A percentile compares a stretch with the other conserved stretches of the same genome.
Evolutionary conservation across 2,329 filamentous ascomycete genomes (phyloP).

Genomic region (Sporothrix pallida): DNA sequence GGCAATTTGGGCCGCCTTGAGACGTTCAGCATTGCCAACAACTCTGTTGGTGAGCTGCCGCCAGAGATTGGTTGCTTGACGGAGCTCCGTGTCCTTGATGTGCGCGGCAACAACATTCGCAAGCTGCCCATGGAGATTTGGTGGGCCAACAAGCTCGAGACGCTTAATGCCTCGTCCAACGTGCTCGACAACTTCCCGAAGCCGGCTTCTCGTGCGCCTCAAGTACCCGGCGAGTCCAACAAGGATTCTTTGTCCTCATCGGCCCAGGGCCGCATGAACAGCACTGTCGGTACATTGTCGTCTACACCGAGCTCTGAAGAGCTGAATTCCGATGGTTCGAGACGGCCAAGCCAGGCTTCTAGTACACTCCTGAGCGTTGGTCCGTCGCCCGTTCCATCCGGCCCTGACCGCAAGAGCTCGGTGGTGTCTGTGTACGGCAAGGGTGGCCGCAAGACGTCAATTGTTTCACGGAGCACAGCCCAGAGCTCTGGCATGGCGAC

Average conservation of each 20-base stretch:
- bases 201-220: slow-evolving; percentile 72
- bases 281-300: slow-evolving; percentile 52
- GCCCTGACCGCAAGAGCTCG: slow-evolving; percentile 76
- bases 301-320: slow-evolving; percentile 79
- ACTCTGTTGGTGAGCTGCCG: slow-evolving; percentile 82
- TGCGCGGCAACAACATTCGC: slow-evolving; percentile 91
- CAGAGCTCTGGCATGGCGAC: slow-evolving; percentile 57
- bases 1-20: slow-evolving; percentile 83
- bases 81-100: slow-evolving; percentile 83
- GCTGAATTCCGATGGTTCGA: slow-evolving; percentile 60
- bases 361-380: slow-evolving; percentile 76
- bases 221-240: slow-evolving; percentile 56
- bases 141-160: slow-evolving; percentile 90
- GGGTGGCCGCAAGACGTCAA: slow-evolving; percentile 82
- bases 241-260: slow-evolving; percentile 46
- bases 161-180: slow-evolving; percentile 93
- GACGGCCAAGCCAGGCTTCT: slow-evolving; percentile 85
- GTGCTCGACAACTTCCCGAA: slow-evolving; percentile 91
- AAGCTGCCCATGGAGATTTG: slow-evolving; percentile 92
- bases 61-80: slow-evolving; percentile 84
- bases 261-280: slow-evolving; percentile 50
- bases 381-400: slow-evolving; percentile 68
- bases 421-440: slow-evolving; percentile 80
- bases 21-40: slow-evolving; percentile 92
- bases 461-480: slow-evolving; percentile 69